Evolutionary conservation across 768 basidiomycete species (phyloP).

Genomic region (Peribolospora baueri): DNA sequence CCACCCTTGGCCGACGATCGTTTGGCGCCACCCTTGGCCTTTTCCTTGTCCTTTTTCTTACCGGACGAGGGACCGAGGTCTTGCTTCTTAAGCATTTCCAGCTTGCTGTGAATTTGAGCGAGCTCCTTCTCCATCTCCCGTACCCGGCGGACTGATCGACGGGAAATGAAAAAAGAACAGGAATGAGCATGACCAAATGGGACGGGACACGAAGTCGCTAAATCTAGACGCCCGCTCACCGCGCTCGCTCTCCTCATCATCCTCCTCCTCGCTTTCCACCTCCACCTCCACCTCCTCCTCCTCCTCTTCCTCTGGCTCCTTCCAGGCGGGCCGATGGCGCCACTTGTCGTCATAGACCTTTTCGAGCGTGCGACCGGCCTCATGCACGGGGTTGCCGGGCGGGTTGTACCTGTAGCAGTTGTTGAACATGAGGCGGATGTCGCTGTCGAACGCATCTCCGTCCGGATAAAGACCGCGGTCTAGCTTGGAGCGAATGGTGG

Average conservation of each 20-base stretch:
- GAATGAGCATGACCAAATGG: too few relatives aligned
- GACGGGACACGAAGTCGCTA: too few relatives aligned
- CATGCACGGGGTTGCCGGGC: constrained; percentile 57
- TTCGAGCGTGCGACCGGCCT: constrained; percentile 63
- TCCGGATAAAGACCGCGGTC: constrained; percentile 48
- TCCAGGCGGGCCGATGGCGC: constrained; percentile 34
- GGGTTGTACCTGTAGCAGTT: constrained; percentile 90
- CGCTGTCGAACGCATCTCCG: constrained; percentile 60
- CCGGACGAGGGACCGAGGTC: constrained; percentile 2
- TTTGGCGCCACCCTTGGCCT: neutral
- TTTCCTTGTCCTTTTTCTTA: neutral
- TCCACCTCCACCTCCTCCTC: constrained; percentile 14
- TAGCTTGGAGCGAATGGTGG: constrained; percentile 66
- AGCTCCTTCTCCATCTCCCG: constrained; percentile 49
- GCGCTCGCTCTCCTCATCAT: constrained; percentile 35
- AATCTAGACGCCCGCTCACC: constrained; percentile 9
- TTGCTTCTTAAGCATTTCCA: constrained; percentile 31
- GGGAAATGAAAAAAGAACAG: too few relatives aligned
- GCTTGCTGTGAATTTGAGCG: constrained; percentile 44
- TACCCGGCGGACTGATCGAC: too few relatives aligned
- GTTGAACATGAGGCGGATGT: constrained; percentile 81
- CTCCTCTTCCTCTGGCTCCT: too few relatives aligned
- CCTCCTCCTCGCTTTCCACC: constrained; percentile 25
- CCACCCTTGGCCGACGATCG: too few relatives aligned
- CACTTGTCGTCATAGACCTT: constrained; percentile 80